phyloP scores from a whole-genome alignment of 495 filamentous ascomycete species.

The Neurospora intermedia region DNA sequence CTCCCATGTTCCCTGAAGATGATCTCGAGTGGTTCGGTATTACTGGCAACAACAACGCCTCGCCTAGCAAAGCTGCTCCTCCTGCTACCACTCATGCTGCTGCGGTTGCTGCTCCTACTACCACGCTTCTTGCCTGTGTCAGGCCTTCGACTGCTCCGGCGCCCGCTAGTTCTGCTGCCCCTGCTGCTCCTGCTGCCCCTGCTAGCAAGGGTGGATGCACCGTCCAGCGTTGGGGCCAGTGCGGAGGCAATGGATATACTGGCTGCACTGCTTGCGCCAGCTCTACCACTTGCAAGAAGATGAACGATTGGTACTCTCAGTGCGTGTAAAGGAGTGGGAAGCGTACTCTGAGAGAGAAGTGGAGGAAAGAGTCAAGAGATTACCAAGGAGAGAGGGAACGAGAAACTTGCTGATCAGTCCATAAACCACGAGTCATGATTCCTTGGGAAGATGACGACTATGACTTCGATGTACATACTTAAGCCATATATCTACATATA shows the following conservation, averaged over 20 bases:
- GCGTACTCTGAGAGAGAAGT: neutral
- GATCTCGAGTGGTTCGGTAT: constrained; percentile 29
- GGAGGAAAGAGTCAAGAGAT: neutral
- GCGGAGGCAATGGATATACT: constrained; percentile 33
- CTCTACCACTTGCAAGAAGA: constrained; percentile 18
- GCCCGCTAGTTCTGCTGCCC: constrained; percentile 18
- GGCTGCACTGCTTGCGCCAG: constrained; percentile 28
- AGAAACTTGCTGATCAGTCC: neutral
- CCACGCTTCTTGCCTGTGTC: neutral
- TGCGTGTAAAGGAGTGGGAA: constrained; percentile 11
- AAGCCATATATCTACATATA: neutral
- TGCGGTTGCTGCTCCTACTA: neutral
- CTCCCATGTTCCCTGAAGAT: constrained; percentile 18
- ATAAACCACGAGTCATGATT: neutral
- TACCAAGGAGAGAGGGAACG: neutral
- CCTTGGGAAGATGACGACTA: neutral
- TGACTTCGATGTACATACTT: neutral
- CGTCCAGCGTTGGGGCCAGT: constrained; percentile 28
- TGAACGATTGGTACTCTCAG: constrained; percentile 26
- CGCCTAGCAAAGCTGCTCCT: neutral
- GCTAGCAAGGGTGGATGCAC: constrained; percentile 17
- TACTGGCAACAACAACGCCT: constrained; percentile 1
- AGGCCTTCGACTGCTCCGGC: constrained; percentile 10
- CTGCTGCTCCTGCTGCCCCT: no score
- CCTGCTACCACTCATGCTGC: neutral